Evolutionary conservation across 352 stramenopile species (phyloP), one percentile per base, ranked within the genome.

Genomic region (Blastocystis sp.): DNA sequence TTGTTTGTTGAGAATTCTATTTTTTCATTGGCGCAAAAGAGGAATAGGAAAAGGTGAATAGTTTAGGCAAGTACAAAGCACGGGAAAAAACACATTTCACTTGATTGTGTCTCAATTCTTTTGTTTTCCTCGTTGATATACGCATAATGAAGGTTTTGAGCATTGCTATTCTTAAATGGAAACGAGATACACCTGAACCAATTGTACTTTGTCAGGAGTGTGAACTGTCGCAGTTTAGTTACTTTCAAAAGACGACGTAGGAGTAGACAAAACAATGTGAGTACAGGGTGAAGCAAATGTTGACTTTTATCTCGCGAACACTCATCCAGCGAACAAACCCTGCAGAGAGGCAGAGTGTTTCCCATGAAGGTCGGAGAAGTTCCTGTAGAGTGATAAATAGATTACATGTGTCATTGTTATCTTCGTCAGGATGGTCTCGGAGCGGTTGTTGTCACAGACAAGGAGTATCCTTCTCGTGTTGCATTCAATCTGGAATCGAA

Each of bases 251-350:
- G 79, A 91, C 92, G 90, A 93, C 93, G 91, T 89, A 42, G 13
- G 42, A 6, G 13, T 6, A 60, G n/a, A 44, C 59, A 24, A 58
- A 1, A 60, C 13, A 48, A 0, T 48, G 62, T 80, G 4, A 60
- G 90, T 37, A 75, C 90, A 97, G 94, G 22, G 93, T 98, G 22
- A 96, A 96, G 88, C 95, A 99, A 93, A 98, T 99, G 95, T 94
- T 98, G 77, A 98, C 96, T 79, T 99, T 99, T 91, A 98, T 99
- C 92, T 98, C 95, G 90, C 98, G 98, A 91, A 99, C 96, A 84
- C 98, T 99, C 90, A 95, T 98, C 78, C 98, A 98, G 92, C 93
- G 97, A 90, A 99, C 96, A 66, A 93, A 96, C 90, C 92, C 93
- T 42, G 96, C 96, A 9, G 96, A 98, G 93, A 94, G 97, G 75